Evolutionary conservation across 2,329 filamentous ascomycete genomes (phyloP).

Genomic region (Penicillium sp.): DNA sequence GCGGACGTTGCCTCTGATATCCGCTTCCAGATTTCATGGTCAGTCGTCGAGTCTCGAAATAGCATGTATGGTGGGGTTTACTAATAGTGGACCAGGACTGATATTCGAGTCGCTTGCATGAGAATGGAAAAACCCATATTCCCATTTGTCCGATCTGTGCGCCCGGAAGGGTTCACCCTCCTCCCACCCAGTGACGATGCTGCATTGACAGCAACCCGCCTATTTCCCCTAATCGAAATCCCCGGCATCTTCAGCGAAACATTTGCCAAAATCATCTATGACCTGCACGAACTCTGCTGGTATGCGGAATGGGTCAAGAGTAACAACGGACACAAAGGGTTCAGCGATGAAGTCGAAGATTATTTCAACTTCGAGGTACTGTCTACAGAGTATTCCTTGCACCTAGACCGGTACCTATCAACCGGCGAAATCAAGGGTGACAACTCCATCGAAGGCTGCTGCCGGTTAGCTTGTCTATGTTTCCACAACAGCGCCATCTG

Average conservation of each 20-base stretch:
- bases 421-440: conserved; percentile 36
- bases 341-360: conserved; percentile 37
- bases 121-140: conserved; percentile 40
- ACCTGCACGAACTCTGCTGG: conserved; percentile 36
- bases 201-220: conserved; percentile 31
- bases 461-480: conserved; percentile 38
- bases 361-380: conserved; percentile 44
- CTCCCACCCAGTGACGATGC: conserved; percentile 32
- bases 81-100: conserved; percentile 32
- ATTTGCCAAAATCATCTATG: conserved; percentile 35
- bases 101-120: conserved; percentile 43
- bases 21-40: conserved; percentile 44
- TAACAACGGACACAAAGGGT: conserved; percentile 26
- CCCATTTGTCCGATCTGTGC: conserved; percentile 36
- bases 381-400: conserved; percentile 39
- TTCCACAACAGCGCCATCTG: conserved; percentile 44
- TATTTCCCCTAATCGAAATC: conserved; percentile 34
- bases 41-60: conserved; percentile 1
- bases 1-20: conserved; percentile 38
- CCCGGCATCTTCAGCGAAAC: conserved; percentile 35
- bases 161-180: conserved; percentile 32
- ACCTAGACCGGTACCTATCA: conserved; percentile 38
- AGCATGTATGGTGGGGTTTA: neutral
- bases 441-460: conserved; percentile 39
- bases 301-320: conserved; percentile 41